These are phyloP conservation scores for Prunella vulgaris DNA, from an alignment of 257 asterid genomes.

Conservation along the genomic window DNA sequence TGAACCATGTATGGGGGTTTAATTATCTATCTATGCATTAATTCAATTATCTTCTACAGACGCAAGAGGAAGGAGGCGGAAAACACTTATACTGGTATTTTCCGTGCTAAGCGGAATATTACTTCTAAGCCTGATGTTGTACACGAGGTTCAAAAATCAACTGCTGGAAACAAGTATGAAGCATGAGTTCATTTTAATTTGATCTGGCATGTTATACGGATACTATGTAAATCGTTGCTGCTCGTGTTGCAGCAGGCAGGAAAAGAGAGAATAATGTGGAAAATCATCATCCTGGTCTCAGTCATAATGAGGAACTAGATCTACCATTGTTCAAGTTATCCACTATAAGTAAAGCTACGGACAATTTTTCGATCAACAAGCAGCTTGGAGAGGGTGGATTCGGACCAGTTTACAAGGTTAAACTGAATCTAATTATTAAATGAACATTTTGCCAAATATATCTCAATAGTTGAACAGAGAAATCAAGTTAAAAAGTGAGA, in stretches of 20 bases:
- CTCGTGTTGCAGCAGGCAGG: background rate
- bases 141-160: background rate
- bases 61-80: background rate
- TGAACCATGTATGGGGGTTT: too few relatives aligned
- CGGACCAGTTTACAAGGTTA: conserved; percentile 42
- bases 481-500: background rate
- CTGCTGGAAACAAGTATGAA: background rate
- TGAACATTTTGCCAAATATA: background rate
- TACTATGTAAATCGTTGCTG: background rate
- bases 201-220: background rate
- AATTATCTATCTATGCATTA: too few relatives aligned
- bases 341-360: conserved; percentile 20
- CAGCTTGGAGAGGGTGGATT: conserved; percentile 32
- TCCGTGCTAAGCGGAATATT: conserved; percentile 1
- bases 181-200: background rate
- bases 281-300: background rate
- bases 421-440: too few relatives aligned
- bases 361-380: conserved; percentile 20
- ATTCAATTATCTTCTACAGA: background rate
- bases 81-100: background rate
- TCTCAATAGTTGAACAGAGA: background rate
- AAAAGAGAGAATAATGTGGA: background rate
- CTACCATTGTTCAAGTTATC: conserved; percentile 25
- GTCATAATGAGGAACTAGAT: conserved; percentile 16
- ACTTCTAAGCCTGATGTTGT: conserved; percentile 4